Conservation (phyloP, 305 asterid species). For the Solanum chacoense region DNA sequence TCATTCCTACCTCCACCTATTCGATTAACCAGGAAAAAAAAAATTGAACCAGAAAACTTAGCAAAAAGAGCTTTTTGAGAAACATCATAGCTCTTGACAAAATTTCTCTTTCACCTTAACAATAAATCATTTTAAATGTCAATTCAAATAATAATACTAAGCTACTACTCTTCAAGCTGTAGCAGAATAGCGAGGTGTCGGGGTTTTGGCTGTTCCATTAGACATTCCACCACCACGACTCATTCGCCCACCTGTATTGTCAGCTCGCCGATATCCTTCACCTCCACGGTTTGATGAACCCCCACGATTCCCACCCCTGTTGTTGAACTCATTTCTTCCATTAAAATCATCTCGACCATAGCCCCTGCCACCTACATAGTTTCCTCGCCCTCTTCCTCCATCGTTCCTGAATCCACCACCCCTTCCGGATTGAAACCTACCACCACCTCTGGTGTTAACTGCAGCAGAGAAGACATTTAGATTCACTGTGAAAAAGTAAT, state of each 20-base stretch:
- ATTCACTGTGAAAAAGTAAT: background rate
- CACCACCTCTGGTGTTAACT: constrained; percentile 38
- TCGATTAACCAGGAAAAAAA: background rate
- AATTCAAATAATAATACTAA: background rate
- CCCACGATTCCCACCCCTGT: constrained; percentile 45
- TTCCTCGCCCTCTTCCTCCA: constrained; percentile 52
- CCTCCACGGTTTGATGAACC: constrained; percentile 44
- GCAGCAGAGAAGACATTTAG: background rate
- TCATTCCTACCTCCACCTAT: background rate
- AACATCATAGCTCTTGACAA: background rate
- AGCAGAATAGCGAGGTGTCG: constrained; percentile 37
- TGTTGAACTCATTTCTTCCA: constrained; percentile 33
- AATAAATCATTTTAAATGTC: background rate
- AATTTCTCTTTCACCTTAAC: background rate
- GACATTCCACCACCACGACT: constrained; percentile 38
- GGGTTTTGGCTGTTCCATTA: constrained; percentile 34
- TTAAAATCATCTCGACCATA: constrained; percentile 36
- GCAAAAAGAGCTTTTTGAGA: constrained; percentile 1
- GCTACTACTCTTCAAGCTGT: constrained; percentile 30
- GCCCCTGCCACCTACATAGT: constrained; percentile 45
- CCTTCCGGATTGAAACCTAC: constrained; percentile 49
- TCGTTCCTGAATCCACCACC: constrained; percentile 52
- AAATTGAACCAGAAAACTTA: background rate
- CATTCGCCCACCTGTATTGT: constrained; percentile 31
- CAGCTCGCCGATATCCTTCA: constrained; percentile 50